These are phyloP conservation scores for Apiospora saccharicola DNA, from an alignment of 2,329 filamentous ascomycete genomes.

Conservation along the genomic window DNA sequence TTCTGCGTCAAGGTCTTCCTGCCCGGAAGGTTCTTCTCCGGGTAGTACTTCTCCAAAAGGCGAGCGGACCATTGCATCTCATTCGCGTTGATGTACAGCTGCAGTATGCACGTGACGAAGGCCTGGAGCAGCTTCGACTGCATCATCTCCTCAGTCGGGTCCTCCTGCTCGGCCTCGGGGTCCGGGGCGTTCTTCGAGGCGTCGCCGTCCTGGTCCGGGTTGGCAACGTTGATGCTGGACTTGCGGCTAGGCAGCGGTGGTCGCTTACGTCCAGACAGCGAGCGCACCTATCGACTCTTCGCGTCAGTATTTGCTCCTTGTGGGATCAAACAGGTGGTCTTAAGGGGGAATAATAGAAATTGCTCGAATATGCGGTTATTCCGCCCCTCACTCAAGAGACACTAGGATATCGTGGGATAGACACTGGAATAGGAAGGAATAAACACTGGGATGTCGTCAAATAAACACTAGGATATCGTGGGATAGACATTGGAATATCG, in stretches of 20 bases:
- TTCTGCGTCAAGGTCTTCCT: slow-evolving; percentile 67
- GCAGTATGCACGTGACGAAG: slow-evolving; percentile 80
- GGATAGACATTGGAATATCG: no score
- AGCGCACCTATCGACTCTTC: slow-evolving; percentile 54
- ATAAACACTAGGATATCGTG: no score
- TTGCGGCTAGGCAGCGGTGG: slow-evolving; percentile 67
- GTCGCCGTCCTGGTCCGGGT: slow-evolving; percentile 61
- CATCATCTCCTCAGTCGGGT: slow-evolving; percentile 66
- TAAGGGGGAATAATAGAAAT: no score
- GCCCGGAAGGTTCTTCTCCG: slow-evolving; percentile 68
- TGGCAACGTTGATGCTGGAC: slow-evolving; percentile 64
- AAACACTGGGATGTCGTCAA: no score
- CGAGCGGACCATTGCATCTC: slow-evolving; percentile 68
- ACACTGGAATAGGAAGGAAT: no score
- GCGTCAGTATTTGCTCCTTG: no score
- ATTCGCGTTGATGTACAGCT: slow-evolving; percentile 73
- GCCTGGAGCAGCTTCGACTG: slow-evolving; percentile 73
- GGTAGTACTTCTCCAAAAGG: slow-evolving; percentile 73
- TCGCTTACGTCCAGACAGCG: slow-evolving; percentile 70
- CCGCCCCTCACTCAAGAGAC: no score
- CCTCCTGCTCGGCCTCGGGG: slow-evolving; percentile 64
- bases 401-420: no score
- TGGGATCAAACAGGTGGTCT: no score
- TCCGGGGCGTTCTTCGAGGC: slow-evolving; percentile 66
- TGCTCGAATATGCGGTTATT: no score